Percentiles rank a stretch among this genome's conserved stretches.
Evolutionary conservation across 306 rosid genomes (phyloP).

Genomic region (Glycine latifolia): DNA sequence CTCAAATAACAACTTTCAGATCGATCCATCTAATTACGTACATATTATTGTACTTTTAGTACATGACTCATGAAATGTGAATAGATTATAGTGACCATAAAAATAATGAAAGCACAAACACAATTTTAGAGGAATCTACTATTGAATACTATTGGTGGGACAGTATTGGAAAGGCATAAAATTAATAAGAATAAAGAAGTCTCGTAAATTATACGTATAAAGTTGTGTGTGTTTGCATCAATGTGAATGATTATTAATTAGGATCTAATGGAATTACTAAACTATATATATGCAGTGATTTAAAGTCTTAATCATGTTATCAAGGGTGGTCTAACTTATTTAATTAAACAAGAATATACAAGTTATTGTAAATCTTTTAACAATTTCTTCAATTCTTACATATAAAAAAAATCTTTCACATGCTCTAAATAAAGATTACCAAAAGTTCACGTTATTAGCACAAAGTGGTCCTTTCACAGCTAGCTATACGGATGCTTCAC

Average conservation of each 20-base stretch:
- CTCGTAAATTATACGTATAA: too few species aligned
- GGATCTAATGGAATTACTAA: background rate
- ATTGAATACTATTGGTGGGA: too few species aligned
- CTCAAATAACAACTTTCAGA: background rate
- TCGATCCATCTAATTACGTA: background rate
- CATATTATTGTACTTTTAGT: background rate
- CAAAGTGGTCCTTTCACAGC: constrained; percentile 19
- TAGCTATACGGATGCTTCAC: constrained; percentile 8
- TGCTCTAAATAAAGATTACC: constrained; percentile 31
- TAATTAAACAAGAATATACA: too few species aligned
- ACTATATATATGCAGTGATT: background rate
- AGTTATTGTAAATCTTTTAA: too few species aligned
- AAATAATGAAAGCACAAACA: too few species aligned
- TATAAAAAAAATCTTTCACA: background rate
- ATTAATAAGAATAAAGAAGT: too few species aligned
- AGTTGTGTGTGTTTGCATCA: background rate
- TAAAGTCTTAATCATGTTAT: background rate
- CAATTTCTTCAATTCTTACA: too few species aligned
- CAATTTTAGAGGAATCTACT: too few species aligned
- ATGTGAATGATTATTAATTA: background rate
- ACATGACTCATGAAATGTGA: background rate
- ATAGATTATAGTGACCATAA: background rate
- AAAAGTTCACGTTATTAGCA: constrained; percentile 14
- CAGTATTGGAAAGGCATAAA: too few species aligned
- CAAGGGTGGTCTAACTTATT: too few species aligned